Base-by-base conservation (phyloP, 495 filamentous ascomycete species). In the Melanomma pulvis-pyrius region DNA sequence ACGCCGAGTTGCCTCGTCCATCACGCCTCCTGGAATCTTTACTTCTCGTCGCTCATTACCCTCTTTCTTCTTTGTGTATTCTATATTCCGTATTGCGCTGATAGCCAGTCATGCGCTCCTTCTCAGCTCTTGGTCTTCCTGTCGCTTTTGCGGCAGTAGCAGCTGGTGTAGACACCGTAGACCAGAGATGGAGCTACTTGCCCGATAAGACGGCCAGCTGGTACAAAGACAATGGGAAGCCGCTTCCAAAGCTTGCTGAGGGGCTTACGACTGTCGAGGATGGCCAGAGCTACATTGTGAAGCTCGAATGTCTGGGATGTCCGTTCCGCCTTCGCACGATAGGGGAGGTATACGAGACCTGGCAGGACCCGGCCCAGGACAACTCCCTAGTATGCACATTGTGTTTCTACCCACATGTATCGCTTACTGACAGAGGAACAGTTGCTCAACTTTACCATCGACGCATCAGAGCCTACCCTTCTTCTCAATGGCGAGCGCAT, bases 401-500 rank as follows among this genome's bases (percentile, higher is more conserved):
- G 11, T 32, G 36, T 17, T 2, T 17, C 41, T 26, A 50, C 11
- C 17, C 11, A 36, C 0, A 19, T 22, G 30, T 60, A n/a, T 2
- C n/a, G n/a, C 28, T 25, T 24, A 15, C 22, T 47, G 21, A 54
- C 39, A 15, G 39, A 2, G 2, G 9, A 12, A 9, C 25, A 70
- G 61, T 41, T 65, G 9, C 50, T 70, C 39, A 70, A 70, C 29
- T 65, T 70, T 51, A 65, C 67, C 2, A 51, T 70, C 8, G 56
- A 55, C 29, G 60, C 39, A 13, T 8, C 39, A 25, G 11, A 25
- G n/a, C 30, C 21, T 17, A 19, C 21, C 30, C 61, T 70, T 17
- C 47, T 61, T 47, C 55, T 70, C 50, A 61, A 70, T 29, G 67
- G 61, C 34, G 49, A 50, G 21, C 46, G 28, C 2, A 61, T 65